Evolutionary conservation across 805 yeast species (phyloP).

Genomic region (Saccharomycopsis fermentans): DNA sequence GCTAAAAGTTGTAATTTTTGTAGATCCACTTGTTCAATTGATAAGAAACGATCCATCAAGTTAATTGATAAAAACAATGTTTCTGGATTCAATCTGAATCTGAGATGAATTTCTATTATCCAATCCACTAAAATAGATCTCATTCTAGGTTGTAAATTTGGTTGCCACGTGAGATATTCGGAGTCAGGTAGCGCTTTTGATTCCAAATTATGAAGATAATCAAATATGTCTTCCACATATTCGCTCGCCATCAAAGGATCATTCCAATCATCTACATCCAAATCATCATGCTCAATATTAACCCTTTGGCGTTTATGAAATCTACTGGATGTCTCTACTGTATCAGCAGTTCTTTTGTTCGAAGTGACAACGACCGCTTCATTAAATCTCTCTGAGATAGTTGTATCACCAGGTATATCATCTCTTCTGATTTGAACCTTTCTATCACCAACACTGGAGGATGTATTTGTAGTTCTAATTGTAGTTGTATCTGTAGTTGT

Average conservation of each 20-base stretch:
- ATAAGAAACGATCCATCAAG: slow-evolving; percentile 79
- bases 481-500: background rate
- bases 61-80: slow-evolving; percentile 76
- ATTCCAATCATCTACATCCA: slow-evolving; percentile 58
- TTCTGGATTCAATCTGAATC: slow-evolving; percentile 77
- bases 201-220: slow-evolving; percentile 65
- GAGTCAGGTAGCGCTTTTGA: slow-evolving; percentile 61
- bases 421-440: slow-evolving; percentile 6
- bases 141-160: slow-evolving; percentile 67
- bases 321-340: slow-evolving; percentile 1
- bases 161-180: slow-evolving; percentile 55
- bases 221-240: slow-evolving; percentile 80
- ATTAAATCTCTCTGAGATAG: background rate
- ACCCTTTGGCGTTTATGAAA: slow-evolving; percentile 5
- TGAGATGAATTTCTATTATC: slow-evolving; percentile 81
- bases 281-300: slow-evolving; percentile 39
- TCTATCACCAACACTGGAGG: background rate
- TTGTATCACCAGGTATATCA: background rate
- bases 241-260: slow-evolving; percentile 89
- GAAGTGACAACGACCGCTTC: background rate
- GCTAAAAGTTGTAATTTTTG: slow-evolving; percentile 79
- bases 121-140: slow-evolving; percentile 86
- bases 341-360: slow-evolving; percentile 20
- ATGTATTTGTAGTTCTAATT: background rate
- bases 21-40: slow-evolving; percentile 61